Conservation (phyloP, 495 filamentous ascomycete genomes). For the Eremomyces bilateralis region DNA sequence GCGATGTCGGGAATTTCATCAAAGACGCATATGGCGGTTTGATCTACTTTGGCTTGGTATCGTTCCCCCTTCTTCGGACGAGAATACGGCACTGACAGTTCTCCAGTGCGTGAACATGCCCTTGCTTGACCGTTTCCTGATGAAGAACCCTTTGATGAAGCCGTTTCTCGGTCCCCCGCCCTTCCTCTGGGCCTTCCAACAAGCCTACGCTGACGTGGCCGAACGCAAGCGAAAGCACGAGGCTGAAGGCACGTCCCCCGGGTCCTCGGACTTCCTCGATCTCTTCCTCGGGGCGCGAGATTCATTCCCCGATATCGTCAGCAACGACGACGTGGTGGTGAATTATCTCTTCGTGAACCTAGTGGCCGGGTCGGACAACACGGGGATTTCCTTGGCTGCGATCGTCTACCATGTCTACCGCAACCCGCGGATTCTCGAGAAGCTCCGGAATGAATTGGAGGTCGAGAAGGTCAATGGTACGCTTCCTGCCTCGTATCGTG, state of each 20-base stretch:
- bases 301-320: constrained; percentile 11
- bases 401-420: constrained; percentile 1
- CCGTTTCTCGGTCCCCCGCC: too few relatives aligned
- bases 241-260: not conserved
- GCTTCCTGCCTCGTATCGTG: not conserved
- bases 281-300: constrained; percentile 12
- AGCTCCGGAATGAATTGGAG: constrained; percentile 2
- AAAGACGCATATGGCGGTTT: constrained; percentile 12
- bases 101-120: constrained; percentile 13
- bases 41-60: constrained; percentile 20
- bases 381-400: not conserved
- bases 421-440: not conserved
- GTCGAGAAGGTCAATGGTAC: not conserved
- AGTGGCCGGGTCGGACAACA: constrained; percentile 3
- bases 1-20: constrained; percentile 9
- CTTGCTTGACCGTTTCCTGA: constrained; percentile 7
- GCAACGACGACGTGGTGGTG: constrained; percentile 9
- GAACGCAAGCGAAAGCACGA: not conserved
- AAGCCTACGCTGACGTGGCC: constrained; percentile 1
- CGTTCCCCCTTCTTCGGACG: not conserved
- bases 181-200: constrained; percentile 2
- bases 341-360: constrained; percentile 14
- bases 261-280: constrained; percentile 11
- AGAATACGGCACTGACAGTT: not conserved
- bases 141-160: not conserved